phyloP scores from a whole-genome alignment of 192 early-diverging fungal genomes.

The Mortierella hygrophila region DNA sequence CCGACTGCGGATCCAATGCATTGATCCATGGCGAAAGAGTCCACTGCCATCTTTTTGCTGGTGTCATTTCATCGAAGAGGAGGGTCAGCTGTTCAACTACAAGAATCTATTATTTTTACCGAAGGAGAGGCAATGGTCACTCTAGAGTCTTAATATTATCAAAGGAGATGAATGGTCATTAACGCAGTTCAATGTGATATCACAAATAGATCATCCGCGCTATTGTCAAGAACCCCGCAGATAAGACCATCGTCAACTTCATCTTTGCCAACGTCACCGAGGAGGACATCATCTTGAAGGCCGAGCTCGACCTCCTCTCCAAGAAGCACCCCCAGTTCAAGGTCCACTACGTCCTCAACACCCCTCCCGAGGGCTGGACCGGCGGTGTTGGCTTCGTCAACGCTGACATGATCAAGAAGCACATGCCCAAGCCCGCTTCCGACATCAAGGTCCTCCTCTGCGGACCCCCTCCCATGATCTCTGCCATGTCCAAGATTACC shows the following conservation, averaged over 20 bases:
- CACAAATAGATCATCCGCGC: constrained; percentile 83
- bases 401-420: constrained; percentile 82
- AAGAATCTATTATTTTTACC: not conserved
- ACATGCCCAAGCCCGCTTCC: constrained; percentile 77
- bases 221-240: constrained; percentile 85
- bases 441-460: constrained; percentile 92
- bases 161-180: not conserved
- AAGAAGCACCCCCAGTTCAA: constrained; percentile 81
- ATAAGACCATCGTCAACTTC: constrained; percentile 89
- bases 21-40: not conserved
- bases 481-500: constrained; percentile 79
- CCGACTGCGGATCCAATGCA: not conserved
- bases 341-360: constrained; percentile 88
- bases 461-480: constrained; percentile 92
- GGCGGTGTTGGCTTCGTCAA: constrained; percentile 90
- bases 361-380: constrained; percentile 82
- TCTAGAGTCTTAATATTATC: not conserved
- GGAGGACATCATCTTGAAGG: constrained; percentile 89
- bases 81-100: not conserved
- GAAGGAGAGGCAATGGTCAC: not conserved
- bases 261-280: constrained; percentile 93
- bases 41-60: not conserved
- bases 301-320: constrained; percentile 85
- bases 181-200: not conserved
- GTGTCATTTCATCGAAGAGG: not conserved